A percentile compares a stretch with the other conserved stretches of the same genome.
These are phyloP conservation scores for Didymella glomerata DNA, from an alignment of 2,329 filamentous ascomycete species.

Conservation along the genomic window DNA sequence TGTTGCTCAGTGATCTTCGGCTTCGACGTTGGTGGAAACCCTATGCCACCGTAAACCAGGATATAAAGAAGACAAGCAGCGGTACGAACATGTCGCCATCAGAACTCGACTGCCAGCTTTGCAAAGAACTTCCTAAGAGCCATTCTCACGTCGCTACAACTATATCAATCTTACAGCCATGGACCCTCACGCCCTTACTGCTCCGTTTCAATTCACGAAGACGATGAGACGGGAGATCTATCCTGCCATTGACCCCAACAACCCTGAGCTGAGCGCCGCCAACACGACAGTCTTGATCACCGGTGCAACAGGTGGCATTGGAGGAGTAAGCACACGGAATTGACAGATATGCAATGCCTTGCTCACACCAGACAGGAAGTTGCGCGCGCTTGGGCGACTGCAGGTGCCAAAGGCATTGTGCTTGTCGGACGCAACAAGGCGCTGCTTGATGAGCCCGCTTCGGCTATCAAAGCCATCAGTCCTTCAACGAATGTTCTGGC, in stretches of 20 bases:
- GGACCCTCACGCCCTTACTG: slow-evolving; percentile 24
- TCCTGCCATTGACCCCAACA: slow-evolving; percentile 27
- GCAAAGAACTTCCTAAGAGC: not conserved
- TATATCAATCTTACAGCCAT: not conserved
- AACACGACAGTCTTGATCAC: slow-evolving; percentile 35
- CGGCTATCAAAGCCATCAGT: slow-evolving; percentile 23
- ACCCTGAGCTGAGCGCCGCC: slow-evolving; percentile 23
- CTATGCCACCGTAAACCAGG: not conserved
- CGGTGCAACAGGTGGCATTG: slow-evolving; percentile 31
- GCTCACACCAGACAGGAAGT: slow-evolving; percentile 25
- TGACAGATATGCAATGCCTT: not conserved
- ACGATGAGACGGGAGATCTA: slow-evolving; percentile 29
- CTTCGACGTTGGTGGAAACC: not conserved
- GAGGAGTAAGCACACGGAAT: slow-evolving; percentile 19
- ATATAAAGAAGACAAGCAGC: not conserved
- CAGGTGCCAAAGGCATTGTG: slow-evolving; percentile 36
- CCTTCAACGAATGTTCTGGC: slow-evolving; percentile 31
- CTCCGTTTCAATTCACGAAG: slow-evolving; percentile 31
- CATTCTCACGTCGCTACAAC: not conserved
- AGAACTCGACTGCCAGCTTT: not conserved
- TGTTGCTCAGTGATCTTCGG: not conserved
- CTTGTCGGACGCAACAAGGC: slow-evolving; percentile 34
- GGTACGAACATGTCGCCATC: not conserved
- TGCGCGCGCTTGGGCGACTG: slow-evolving; percentile 36
- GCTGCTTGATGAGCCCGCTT: slow-evolving; percentile 28